phyloP scores from a whole-genome alignment of 1,139 yeast genomes.

The Pichia cactophila region DNA sequence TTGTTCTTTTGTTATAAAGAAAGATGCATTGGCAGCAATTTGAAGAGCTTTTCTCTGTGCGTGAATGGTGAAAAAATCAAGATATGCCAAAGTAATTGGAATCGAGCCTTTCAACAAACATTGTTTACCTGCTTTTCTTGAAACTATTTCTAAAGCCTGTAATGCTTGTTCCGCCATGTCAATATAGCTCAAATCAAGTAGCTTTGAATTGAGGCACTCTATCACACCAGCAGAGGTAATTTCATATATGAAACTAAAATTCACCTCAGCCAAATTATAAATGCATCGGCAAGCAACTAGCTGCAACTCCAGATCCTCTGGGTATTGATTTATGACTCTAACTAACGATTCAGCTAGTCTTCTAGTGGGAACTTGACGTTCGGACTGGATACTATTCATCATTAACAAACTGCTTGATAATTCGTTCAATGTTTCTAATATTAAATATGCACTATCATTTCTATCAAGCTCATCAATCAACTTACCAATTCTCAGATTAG shows the following conservation, averaged over 20 bases:
- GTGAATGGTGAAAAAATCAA: slow-evolving; percentile 85
- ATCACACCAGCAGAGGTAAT: slow-evolving; percentile 65
- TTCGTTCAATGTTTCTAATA: slow-evolving; percentile 55
- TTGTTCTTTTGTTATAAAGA: slow-evolving; percentile 37
- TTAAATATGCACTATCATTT: slow-evolving; percentile 40
- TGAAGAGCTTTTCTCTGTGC: slow-evolving; percentile 79
- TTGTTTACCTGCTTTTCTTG: slow-evolving; percentile 45
- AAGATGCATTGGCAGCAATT: slow-evolving; percentile 73
- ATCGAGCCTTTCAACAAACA: slow-evolving; percentile 57
- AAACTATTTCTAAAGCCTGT: slow-evolving; percentile 64
- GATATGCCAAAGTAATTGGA: slow-evolving; percentile 58
- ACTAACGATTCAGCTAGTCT: slow-evolving; percentile 51
- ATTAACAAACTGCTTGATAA: slow-evolving; percentile 55
- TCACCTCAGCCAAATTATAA: slow-evolving; percentile 73
- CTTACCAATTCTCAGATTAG: slow-evolving; percentile 21
- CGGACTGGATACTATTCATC: slow-evolving; percentile 57
- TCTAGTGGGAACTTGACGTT: slow-evolving; percentile 56
- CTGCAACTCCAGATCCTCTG: slow-evolving; percentile 70
- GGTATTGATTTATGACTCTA: slow-evolving; percentile 50
- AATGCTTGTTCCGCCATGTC: slow-evolving; percentile 91
- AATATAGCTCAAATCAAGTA: slow-evolving; percentile 71
- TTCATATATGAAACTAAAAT: slow-evolving; percentile 55
- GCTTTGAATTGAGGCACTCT: slow-evolving; percentile 55
- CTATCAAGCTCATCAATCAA: slow-evolving; percentile 37
- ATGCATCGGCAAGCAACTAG: slow-evolving; percentile 80